Conservation (phyloP, 345 rosid genomes). For the Moringa oleifera region DNA sequence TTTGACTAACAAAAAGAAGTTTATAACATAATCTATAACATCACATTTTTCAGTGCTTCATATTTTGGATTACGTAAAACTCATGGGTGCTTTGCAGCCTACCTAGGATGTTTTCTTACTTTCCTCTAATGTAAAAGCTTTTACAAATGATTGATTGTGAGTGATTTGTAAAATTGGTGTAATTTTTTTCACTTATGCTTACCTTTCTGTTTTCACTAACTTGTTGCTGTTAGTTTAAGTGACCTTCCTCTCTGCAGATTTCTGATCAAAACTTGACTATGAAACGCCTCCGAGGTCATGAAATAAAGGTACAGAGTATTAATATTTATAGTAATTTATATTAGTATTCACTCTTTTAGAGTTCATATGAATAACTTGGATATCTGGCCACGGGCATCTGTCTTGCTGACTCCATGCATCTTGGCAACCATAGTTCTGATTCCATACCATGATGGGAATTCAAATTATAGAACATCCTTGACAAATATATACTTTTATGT, state of each 20-base stretch:
- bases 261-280: conserved; percentile 71
- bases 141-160: background rate
- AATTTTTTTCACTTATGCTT: background rate
- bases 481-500: no score
- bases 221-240: conserved; percentile 21
- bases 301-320: conserved; percentile 61
- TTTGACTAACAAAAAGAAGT: no score
- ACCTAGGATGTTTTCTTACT: background rate
- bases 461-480: no score
- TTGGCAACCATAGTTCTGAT: no score
- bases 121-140: no score
- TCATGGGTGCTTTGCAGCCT: background rate
- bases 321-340: background rate
- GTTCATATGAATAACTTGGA: no score
- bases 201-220: background rate
- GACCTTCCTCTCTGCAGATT: conserved; percentile 51
- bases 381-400: no score
- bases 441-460: no score
- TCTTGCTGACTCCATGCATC: no score
- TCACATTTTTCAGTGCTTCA: background rate
- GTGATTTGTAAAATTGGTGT: background rate
- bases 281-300: conserved; percentile 82
- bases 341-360: no score
- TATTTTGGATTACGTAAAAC: no score
- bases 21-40: no score